Evolutionary conservation across 2,329 filamentous ascomycete genomes (phyloP).

Genomic region (Alternaria sp.): DNA sequence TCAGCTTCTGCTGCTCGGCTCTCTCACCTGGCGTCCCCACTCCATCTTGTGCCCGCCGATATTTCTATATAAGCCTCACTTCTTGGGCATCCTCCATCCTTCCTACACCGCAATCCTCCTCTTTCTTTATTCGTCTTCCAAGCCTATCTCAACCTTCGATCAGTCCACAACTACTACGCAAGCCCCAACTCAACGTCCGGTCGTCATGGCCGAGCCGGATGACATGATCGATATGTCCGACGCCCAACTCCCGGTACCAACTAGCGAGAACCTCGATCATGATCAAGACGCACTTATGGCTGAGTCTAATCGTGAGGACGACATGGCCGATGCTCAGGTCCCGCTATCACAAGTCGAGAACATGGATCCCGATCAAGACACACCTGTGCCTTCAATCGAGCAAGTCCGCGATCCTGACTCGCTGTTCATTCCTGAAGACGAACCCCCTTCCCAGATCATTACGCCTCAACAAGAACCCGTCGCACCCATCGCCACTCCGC

Average conservation of each 20-base stretch:
- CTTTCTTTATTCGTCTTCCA: neutral
- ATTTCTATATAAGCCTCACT: neutral
- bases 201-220: constrained; percentile 3
- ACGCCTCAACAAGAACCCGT: neutral
- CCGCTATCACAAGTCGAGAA: neutral
- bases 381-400: neutral
- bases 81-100: neutral
- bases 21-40: neutral
- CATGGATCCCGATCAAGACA: neutral
- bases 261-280: neutral
- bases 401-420: constrained; percentile 8
- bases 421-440: constrained; percentile 22
- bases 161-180: neutral
- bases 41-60: neutral
- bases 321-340: neutral
- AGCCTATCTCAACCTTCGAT: neutral
- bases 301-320: neutral
- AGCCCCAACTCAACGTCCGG: neutral
- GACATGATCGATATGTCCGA: neutral
- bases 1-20: neutral
- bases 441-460: neutral
- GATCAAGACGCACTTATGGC: neutral
- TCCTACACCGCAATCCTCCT: constrained; percentile 1
- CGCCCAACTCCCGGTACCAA: constrained; percentile 1
- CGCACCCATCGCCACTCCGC: neutral